phyloP scores from a whole-genome alignment of 352 stramenopile genomes.

The Phytopythium aichiense region DNA sequence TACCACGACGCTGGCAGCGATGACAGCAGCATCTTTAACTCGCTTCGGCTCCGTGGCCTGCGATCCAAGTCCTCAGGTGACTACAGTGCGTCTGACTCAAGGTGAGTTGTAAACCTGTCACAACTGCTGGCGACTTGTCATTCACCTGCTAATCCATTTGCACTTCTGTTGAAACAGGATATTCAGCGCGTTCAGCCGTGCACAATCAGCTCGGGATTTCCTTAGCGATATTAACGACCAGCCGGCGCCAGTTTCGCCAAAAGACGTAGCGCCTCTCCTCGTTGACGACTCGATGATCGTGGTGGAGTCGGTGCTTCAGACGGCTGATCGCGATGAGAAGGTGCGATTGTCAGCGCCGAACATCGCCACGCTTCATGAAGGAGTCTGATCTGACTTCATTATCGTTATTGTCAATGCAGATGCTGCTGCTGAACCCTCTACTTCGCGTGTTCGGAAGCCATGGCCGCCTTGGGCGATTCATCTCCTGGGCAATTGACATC shows the following conservation, averaged over 20 bases:
- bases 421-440: conserved; percentile 55
- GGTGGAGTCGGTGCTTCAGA: conserved; percentile 75
- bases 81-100: conserved; percentile 7
- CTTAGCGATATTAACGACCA: conserved; percentile 30
- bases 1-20: background rate
- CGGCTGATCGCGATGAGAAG: conserved; percentile 71
- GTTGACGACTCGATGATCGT: conserved; percentile 72
- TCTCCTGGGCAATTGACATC: conserved; percentile 74
- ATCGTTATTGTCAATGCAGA: conserved; percentile 16
- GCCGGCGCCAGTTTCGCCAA: conserved; percentile 18
- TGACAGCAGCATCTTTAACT: background rate
- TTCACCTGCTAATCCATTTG: background rate
- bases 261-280: conserved; percentile 46
- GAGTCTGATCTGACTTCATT: background rate
- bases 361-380: background rate
- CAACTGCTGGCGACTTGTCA: background rate
- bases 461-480: conserved; percentile 52
- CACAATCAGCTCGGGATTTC: conserved; percentile 41
- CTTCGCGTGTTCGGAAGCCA: conserved; percentile 62
- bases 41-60: conserved; percentile 17
- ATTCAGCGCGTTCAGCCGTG: conserved; percentile 33
- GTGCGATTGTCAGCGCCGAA: conserved; percentile 5
- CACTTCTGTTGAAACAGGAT: conserved; percentile 5
- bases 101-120: conserved; percentile 4
- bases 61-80: conserved; percentile 20